Evolutionary conservation across 2,329 filamentous ascomycete genomes (phyloP).

Genomic region (Pseudogymnoascus destructans): DNA sequence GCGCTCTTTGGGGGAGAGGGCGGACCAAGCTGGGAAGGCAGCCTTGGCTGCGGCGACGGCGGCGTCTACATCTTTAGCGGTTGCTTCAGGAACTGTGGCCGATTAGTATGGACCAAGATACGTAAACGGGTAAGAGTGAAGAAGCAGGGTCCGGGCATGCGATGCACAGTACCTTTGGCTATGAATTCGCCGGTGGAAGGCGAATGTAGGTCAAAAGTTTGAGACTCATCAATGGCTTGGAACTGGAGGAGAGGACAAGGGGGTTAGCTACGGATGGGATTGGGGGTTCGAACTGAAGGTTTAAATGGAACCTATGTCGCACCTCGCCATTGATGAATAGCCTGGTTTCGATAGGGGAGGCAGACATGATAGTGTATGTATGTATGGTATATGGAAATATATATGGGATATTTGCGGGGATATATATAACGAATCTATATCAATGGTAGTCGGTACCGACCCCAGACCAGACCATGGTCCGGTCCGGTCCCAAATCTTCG

Average conservation of each 20-base stretch:
- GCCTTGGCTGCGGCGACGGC: conserved; percentile 33
- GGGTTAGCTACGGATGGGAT: not conserved
- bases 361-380: not conserved
- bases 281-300: not conserved
- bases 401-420: not conserved
- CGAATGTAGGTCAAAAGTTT: not conserved
- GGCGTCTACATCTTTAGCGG: conserved; percentile 32
- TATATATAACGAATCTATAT: not conserved
- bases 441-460: not conserved
- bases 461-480: too few relatives aligned
- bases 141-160: not conserved
- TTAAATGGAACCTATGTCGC: not conserved
- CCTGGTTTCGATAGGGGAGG: conserved; percentile 7
- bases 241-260: not conserved
- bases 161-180: not conserved
- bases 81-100: conserved; percentile 29
- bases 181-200: not conserved
- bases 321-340: conserved; percentile 12
- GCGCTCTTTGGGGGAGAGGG: conserved; percentile 32
- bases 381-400: not conserved
- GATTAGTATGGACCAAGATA: not conserved
- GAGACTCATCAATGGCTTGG: not conserved
- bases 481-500: too few relatives aligned
- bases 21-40: conserved; percentile 36
- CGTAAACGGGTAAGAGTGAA: not conserved